These are phyloP conservation scores for Aciculosporium take DNA, from an alignment of 2,329 filamentous ascomycete species.

Conservation along the genomic window DNA sequence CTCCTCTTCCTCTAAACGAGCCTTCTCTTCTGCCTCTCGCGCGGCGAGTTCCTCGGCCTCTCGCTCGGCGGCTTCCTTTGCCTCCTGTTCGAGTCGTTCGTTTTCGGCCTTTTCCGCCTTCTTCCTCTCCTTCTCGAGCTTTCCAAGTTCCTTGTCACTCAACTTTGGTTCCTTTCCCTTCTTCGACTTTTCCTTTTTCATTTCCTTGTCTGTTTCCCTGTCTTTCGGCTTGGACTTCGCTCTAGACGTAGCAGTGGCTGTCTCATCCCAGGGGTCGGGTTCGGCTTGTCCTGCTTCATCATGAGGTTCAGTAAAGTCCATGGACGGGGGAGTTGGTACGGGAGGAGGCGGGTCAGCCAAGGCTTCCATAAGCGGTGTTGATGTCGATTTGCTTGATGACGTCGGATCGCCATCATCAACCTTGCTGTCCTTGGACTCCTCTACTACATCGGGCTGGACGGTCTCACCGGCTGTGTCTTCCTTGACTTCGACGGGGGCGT, in stretches of 20 bases:
- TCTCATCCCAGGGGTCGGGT: slow-evolving; percentile 21
- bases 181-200: slow-evolving; percentile 20
- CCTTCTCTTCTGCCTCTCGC: slow-evolving; percentile 16
- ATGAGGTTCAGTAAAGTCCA: slow-evolving; percentile 29
- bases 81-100: slow-evolving; percentile 15
- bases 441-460: slow-evolving; percentile 30
- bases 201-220: slow-evolving; percentile 17
- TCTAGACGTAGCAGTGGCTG: slow-evolving; percentile 17
- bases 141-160: slow-evolving; percentile 35
- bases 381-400: slow-evolving; percentile 29
- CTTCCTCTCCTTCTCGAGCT: slow-evolving; percentile 34
- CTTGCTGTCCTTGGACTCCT: slow-evolving; percentile 29
- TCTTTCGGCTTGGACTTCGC: slow-evolving; percentile 28
- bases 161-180: slow-evolving; percentile 30
- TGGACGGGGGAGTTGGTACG: slow-evolving; percentile 31
- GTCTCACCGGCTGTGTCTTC: slow-evolving; percentile 32
- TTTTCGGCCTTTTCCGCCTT: slow-evolving; percentile 28
- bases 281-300: slow-evolving; percentile 21
- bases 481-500: slow-evolving; percentile 32
- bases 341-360: slow-evolving; percentile 30
- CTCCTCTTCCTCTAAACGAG: slow-evolving; percentile 15
- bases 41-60: slow-evolving; percentile 19
- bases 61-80: slow-evolving; percentile 13
- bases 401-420: slow-evolving; percentile 28
- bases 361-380: slow-evolving; percentile 24